Percentiles rank a stretch among this genome's conserved stretches.
phyloP scores from a whole-genome alignment of 208 protist genomes.

The Spongospora subterranea region DNA sequence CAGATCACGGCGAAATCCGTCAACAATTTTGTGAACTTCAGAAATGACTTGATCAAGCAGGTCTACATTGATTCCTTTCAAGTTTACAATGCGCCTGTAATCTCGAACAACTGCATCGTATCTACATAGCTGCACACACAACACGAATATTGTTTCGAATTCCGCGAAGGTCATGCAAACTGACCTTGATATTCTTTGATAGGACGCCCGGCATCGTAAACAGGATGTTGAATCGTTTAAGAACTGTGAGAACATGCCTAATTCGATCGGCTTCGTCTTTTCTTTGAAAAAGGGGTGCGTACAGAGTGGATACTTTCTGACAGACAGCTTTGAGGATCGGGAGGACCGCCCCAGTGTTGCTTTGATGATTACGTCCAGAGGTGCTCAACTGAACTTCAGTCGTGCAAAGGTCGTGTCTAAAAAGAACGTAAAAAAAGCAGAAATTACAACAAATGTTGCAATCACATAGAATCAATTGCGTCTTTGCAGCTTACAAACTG shows the following conservation, averaged over 20 bases:
- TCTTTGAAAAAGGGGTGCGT: slow-evolving; percentile 12
- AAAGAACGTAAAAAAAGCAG: neutral
- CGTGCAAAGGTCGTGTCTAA: slow-evolving; percentile 1
- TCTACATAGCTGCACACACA: neutral
- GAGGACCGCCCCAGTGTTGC: slow-evolving; percentile 31
- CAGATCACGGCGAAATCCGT: neutral
- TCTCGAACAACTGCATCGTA: slow-evolving; percentile 35
- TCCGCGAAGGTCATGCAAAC: neutral
- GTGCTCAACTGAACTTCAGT: slow-evolving; percentile 33
- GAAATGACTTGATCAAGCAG: slow-evolving; percentile 10
- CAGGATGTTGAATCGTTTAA: neutral
- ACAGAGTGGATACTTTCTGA: neutral
- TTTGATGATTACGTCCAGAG: neutral
- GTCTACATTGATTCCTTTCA: slow-evolving; percentile 3
- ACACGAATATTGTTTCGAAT: too few species aligned
- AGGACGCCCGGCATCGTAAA: slow-evolving; percentile 18
- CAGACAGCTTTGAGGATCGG: slow-evolving; percentile 6
- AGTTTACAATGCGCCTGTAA: neutral
- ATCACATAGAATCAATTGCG: slow-evolving; percentile 35
- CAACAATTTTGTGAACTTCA: slow-evolving; percentile 21
- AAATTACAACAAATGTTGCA: neutral
- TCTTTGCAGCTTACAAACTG: slow-evolving; percentile 55
- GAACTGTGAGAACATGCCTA: slow-evolving; percentile 1
- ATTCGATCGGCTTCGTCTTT: slow-evolving; percentile 55
- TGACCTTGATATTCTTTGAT: slow-evolving; percentile 3